These are phyloP conservation scores for Cynara cardunculus DNA, from an alignment of 129 eudicot genomes.

Conservation along the genomic window DNA sequence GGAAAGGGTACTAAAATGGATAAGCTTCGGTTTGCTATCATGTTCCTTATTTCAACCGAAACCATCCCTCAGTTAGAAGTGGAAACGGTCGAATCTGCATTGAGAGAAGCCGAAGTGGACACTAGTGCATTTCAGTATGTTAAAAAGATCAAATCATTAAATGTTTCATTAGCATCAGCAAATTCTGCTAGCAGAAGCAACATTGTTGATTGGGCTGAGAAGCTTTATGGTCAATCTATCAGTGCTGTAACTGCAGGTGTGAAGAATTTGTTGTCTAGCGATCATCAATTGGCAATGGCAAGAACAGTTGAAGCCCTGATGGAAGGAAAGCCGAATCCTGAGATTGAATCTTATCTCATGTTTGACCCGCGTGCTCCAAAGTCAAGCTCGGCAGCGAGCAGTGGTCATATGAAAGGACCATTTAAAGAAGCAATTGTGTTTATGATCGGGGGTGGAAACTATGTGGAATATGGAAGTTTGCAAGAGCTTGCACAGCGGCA, in stretches of 20 bases:
- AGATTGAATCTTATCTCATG: slow-evolving; percentile 71
- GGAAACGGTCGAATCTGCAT: slow-evolving; percentile 73
- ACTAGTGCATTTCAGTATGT: slow-evolving; percentile 91
- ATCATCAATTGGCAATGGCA: slow-evolving; percentile 79
- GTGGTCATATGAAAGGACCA: slow-evolving; percentile 79
- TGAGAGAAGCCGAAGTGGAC: slow-evolving; percentile 87
- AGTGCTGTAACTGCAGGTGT: slow-evolving; percentile 98
- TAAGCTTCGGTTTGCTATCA: slow-evolving; percentile 88
- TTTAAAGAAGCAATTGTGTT: slow-evolving; percentile 92
- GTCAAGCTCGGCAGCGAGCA: slow-evolving; percentile 54
- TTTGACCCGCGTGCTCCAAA: slow-evolving; percentile 99
- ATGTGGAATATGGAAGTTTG: slow-evolving; percentile 85
- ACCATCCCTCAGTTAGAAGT: slow-evolving; percentile 65
- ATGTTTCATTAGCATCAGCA: slow-evolving; percentile 75
- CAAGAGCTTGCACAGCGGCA: slow-evolving; percentile 76
- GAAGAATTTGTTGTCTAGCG: slow-evolving; percentile 76
- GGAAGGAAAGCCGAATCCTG: slow-evolving; percentile 95
- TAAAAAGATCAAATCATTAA: slow-evolving; percentile 83
- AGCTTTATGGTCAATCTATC: slow-evolving; percentile 92
- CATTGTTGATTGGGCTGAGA: slow-evolving; percentile 96
- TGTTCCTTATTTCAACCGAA: slow-evolving; percentile 84
- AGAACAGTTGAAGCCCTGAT: slow-evolving; percentile 88
- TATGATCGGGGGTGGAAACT: slow-evolving; percentile 97
- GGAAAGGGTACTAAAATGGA: slow-evolving; percentile 86
- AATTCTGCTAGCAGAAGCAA: slow-evolving; percentile 83